Base-by-base conservation (phyloP, 495 filamentous ascomycete genomes). In the Aspergillus heteromorphus region DNA sequence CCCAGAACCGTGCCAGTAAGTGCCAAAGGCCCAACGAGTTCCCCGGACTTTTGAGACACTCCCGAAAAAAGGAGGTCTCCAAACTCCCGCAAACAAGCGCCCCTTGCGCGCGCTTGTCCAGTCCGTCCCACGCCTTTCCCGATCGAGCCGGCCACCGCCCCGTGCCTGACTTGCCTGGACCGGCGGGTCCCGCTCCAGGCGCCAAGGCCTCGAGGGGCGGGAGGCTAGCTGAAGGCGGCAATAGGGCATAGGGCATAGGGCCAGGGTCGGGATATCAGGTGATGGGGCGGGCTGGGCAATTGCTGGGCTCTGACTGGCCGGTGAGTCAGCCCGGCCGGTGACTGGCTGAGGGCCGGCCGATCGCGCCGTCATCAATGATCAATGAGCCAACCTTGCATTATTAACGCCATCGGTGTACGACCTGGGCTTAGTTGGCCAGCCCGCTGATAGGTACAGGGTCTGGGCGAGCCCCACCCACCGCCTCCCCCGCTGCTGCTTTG, bases 31-130 rank as follows among this genome's bases (percentile, higher is more conserved):
- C 23, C 53, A 40, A 58, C 47, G 59, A 60, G 48, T 63, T 70
- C 69, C 71, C 68, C 69, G 60, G 60, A 72, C 61, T 60, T 58
- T 53, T 48, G 40, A 56, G 62, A 63, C 56, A 63, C 41, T 50
- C 58, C 17, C 19, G 51, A 53, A 55, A 65, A 71, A 72, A 72
- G 68, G 68, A 71, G 69, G 62, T 67, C 45, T 50, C 53, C 31
- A 47, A 42, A n/a, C 40, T 50, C 14, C 49, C 31, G 56, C 43
- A 68, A 68, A 67, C 67, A 73, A 68, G 66, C 71, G 71, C 72
- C 65, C 65, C 67, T 73, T 72, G 65, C 68, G 71, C 73, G 73
- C 73, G 73, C 61, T 61, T 75, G 68, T 62, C 55, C n/a, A n/a
- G n/a, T n/a, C n/a, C n/a, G n/a, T n/a, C n/a, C n/a, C 51, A 53